These are phyloP conservation scores for Stipa capillata DNA, from an alignment of 176 grass and related monocot genomes.

Conservation along the genomic window DNA sequence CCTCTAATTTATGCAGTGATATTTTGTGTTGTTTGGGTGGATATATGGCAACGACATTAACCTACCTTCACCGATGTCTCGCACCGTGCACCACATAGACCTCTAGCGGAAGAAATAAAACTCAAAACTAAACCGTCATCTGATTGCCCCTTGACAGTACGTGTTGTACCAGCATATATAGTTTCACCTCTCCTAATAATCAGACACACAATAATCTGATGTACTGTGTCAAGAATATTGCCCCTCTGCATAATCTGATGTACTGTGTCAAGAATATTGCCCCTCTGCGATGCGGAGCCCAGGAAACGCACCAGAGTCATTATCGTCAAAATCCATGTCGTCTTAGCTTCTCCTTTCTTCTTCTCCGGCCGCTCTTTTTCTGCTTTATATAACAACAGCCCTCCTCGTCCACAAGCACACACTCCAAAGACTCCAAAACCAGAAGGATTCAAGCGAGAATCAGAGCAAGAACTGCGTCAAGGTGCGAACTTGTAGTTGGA, in stretches of 20 bases:
- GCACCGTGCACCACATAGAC: no score
- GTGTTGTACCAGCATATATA: neutral
- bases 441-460: neutral
- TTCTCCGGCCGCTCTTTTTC: neutral
- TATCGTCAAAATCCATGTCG: neutral
- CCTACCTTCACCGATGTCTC: no score
- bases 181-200: neutral
- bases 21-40: no score
- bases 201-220: neutral
- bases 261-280: neutral
- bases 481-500: neutral
- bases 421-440: neutral
- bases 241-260: no score
- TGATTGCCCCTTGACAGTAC: neutral
- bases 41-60: no score
- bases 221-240: neutral
- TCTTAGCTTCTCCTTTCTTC: neutral
- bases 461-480: neutral
- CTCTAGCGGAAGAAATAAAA: neutral
- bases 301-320: conserved; percentile 24
- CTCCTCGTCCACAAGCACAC: neutral
- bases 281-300: conserved; percentile 31
- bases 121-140: neutral
- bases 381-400: neutral
- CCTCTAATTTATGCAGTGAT: no score